phyloP scores from a whole-genome alignment of 2,329 filamentous ascomycete species.

The Apiospora aurea region DNA sequence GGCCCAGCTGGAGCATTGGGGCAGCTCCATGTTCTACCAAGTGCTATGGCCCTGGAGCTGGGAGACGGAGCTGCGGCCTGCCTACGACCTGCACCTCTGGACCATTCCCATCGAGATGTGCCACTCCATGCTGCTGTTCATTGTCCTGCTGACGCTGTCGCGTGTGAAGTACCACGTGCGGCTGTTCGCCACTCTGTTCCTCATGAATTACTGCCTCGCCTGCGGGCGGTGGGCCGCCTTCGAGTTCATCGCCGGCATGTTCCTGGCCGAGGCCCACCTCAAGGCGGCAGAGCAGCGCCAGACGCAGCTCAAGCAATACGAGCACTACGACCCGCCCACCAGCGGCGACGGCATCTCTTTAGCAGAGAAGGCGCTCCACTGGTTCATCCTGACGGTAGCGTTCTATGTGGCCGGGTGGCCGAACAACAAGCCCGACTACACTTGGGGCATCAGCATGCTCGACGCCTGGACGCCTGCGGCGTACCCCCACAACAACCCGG shows the following conservation, averaged over 20 bases:
- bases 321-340: slow-evolving; percentile 24
- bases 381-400: slow-evolving; percentile 39
- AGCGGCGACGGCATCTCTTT: slow-evolving; percentile 19
- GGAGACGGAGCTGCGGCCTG: slow-evolving; percentile 36
- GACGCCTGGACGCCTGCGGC: slow-evolving; percentile 42
- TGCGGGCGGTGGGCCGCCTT: slow-evolving; percentile 52
- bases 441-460: slow-evolving; percentile 44
- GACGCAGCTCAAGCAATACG: slow-evolving; percentile 22
- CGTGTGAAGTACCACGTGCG: slow-evolving; percentile 44
- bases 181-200: slow-evolving; percentile 41
- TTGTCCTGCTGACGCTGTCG: slow-evolving; percentile 46
- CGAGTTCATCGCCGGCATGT: slow-evolving; percentile 55
- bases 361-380: slow-evolving; percentile 32
- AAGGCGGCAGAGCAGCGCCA: slow-evolving; percentile 37
- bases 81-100: slow-evolving; percentile 55
- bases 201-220: slow-evolving; percentile 47
- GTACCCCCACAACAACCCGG: slow-evolving; percentile 41
- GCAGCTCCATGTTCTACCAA: slow-evolving; percentile 33
- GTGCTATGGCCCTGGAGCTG: slow-evolving; percentile 40
- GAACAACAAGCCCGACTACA: slow-evolving; percentile 43
- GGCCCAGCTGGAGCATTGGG: slow-evolving; percentile 40
- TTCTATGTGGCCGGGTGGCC: slow-evolving; percentile 51
- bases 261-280: slow-evolving; percentile 53
- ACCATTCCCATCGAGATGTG: slow-evolving; percentile 57
- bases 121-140: slow-evolving; percentile 53